Base-by-base conservation (phyloP, 148 eudicot species). In the Pouteria glomerata region DNA sequence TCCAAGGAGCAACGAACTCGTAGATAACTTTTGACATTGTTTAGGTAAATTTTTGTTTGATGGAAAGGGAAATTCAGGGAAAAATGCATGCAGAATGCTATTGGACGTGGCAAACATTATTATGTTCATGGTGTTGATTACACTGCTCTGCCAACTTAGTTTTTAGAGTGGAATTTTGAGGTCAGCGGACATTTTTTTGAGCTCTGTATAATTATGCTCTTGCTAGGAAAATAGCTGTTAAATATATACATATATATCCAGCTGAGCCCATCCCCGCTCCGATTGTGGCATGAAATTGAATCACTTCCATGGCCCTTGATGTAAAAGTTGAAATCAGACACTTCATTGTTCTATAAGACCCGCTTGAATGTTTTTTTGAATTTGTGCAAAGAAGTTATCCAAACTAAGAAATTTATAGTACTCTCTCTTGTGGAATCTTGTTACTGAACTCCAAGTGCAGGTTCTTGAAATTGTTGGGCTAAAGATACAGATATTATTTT, bases 1-100 rank as follows among this genome's bases (percentile, higher is more conserved):
- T 79, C 93, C 0, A 66, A 69, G 69, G 90, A 88, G 71, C 83
- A 79, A 35, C 80, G 78, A 37, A 83, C 66, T 45, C 73, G 68
- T 52, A 83, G 79, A 82, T 87, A 82, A 82, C 76, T 78, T 66
- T 55, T 69, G 11, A 45, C 78, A 75, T 69, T 68, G 12, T 41
- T 60, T 14, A 1, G 31, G 60, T 63, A 4, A 39, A 5, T 57
- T 24, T 74, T 8, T 11, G 23, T 16, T 55, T 35, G 3, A 18
- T 53, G 30, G 57, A 57, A 48, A 60, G 11, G 63, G 47, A 61
- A 51, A 13, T 51, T 63, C 51, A n/a, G 61, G 55, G 69, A 69
- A 61, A 50, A 26, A 39, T 4, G 33, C 30, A 67, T 35, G 6
- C 23, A 35, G n/a, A 24, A 57, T 33, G 73, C 33, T 57, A 16